Base-by-base conservation (phyloP, 768 basidiomycete genomes). In the Coprinellus aureogranulatus region DNA sequence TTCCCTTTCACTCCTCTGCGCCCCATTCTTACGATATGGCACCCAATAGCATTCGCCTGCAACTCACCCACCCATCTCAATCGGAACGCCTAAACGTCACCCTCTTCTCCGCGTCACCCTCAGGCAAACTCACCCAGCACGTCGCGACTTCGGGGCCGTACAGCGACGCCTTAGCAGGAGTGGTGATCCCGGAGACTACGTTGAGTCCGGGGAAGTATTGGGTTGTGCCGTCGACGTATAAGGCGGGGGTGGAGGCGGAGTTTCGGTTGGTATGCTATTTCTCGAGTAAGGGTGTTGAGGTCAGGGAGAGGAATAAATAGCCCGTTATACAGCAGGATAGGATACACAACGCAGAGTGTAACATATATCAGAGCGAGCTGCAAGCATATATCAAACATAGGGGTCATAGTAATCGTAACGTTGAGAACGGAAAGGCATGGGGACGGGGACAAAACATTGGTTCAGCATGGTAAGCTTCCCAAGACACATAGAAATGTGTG, bases 61-160 rank as follows among this genome's bases (percentile, higher is more conserved):
- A 91, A 46, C 77, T 88, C 14, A 59, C 77, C 0, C 41, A 44
- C 41, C 72, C 77, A 2, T 71, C 78, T 0, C 73, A 76, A 0
- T 61, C 77, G 14, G 68, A 77, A 4, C 70, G 85, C 0, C 70
- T 89, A 53, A 88, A 92, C 61, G 72, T 89, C 12, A 82, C 88
- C 0, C 63, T 90, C 9, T 86, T 83, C 59, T 70, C 77, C 0
- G 65, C 74, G 9, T 65, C 70, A 0, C 54, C 70, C 4, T 60
- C 67, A 20, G 54, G 63, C 25, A 45, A 53, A 23, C 56, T 57
- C 16, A 53, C 67, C 20, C 65, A 67, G 8, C 79, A 80, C 34
- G 65, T 90, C 4, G 69, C 78, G 1, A 90, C 92, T 0, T 92
- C 93, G 0, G 93, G 92, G 1, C 81, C 88, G 0, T 96, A 94